A percentile compares a stretch with the other conserved stretches of the same genome.
Evolutionary conservation across 176 grass and related monocot genomes (phyloP).

Genomic region (Ensete ventricosum): DNA sequence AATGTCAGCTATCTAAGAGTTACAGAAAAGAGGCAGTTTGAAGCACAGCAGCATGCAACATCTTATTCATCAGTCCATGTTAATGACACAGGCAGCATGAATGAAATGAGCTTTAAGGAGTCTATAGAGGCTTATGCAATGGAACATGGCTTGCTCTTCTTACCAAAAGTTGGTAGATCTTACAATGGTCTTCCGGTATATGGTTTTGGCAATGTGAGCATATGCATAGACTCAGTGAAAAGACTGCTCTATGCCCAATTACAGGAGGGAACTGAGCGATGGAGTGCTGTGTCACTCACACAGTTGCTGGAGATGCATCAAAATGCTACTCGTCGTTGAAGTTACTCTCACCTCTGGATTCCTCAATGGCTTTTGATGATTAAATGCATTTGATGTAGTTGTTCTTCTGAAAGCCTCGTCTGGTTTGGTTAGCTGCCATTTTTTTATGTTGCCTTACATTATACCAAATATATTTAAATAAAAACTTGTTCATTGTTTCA

Average conservation of each 20-base stretch:
- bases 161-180: conserved; percentile 80
- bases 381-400: not conserved
- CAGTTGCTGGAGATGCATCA: conserved; percentile 78
- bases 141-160: conserved; percentile 65
- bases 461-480: not conserved
- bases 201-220: conserved; percentile 64
- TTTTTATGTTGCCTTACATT: not conserved
- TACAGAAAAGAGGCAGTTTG: conserved; percentile 65
- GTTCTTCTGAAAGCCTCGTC: not conserved
- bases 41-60: conserved; percentile 53
- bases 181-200: conserved; percentile 70
- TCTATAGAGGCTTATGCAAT: conserved; percentile 72
- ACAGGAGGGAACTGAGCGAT: conserved; percentile 53
- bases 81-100: conserved; percentile 24
- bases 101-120: conserved; percentile 84
- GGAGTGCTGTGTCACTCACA: conserved; percentile 70
- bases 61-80: conserved; percentile 25
- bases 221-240: conserved; percentile 79
- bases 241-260: conserved; percentile 60
- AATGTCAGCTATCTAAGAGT: conserved; percentile 58
- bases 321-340: conserved; percentile 15
- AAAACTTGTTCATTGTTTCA: not conserved
- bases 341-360: not conserved
- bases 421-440: not conserved
- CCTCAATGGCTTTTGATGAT: not conserved